A percentile compares a stretch with the other conserved stretches of the same genome.
Evolutionary conservation across 2,329 filamentous ascomycete genomes (phyloP).

Genomic region (Neonectria hederae): DNA sequence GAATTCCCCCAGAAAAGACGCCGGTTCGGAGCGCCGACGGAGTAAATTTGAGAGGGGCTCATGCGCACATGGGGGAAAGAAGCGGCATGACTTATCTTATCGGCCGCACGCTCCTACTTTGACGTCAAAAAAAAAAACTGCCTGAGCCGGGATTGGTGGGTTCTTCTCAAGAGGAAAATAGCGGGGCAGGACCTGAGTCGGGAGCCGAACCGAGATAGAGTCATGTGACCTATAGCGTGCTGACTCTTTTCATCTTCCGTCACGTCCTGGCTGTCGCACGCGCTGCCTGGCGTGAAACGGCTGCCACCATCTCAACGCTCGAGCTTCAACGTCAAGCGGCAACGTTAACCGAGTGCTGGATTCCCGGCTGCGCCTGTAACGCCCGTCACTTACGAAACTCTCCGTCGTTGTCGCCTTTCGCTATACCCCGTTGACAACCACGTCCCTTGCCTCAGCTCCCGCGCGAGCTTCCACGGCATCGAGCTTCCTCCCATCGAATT

Average conservation of each 20-base stretch:
- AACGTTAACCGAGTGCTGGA: neutral
- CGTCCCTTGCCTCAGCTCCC: neutral
- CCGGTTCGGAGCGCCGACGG: slow-evolving; percentile 38
- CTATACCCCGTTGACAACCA: neutral
- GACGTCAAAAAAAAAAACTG: slow-evolving; percentile 21
- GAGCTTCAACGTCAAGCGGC: neutral
- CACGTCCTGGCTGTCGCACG: neutral
- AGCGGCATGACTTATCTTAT: slow-evolving; percentile 19
- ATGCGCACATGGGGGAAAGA: neutral
- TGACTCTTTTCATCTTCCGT: neutral
- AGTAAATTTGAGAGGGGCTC: slow-evolving; percentile 37
- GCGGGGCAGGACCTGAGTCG: neutral
- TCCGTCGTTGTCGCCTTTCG: neutral
- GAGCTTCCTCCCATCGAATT: neutral
- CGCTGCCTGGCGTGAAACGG: neutral
- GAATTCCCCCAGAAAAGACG: slow-evolving; percentile 21
- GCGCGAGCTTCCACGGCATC: neutral
- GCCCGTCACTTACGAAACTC: neutral
- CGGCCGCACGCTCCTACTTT: slow-evolving; percentile 12
- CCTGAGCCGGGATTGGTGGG: slow-evolving; percentile 18
- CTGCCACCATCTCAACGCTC: neutral
- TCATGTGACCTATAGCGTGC: slow-evolving; percentile 12
- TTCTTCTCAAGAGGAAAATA: slow-evolving; percentile 4
- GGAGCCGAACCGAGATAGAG: neutral
- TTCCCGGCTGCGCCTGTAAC: neutral